Evolutionary conservation across 2,329 filamentous ascomycete genomes (phyloP).

Genomic region (Phyllosticta citrichinensis): DNA sequence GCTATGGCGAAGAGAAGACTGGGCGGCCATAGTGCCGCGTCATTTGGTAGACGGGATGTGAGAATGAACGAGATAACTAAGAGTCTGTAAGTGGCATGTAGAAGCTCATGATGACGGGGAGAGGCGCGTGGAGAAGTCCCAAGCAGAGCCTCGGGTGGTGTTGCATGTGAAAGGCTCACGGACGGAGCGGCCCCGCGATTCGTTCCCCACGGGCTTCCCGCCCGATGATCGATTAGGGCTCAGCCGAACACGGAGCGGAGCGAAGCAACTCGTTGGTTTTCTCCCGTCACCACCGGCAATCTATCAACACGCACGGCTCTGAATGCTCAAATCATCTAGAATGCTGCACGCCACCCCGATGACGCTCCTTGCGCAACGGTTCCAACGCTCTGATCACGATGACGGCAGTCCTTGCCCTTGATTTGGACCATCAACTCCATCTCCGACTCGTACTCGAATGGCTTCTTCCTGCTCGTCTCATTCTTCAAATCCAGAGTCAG

Average conservation of each 20-base stretch:
- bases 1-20: slow-evolving; percentile 60
- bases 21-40: slow-evolving; percentile 58
- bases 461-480: neutral
- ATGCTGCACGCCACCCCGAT: neutral
- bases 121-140: neutral
- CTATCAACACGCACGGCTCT: neutral
- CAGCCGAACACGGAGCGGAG: too few relatives aligned
- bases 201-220: neutral
- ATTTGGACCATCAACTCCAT: neutral
- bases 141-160: neutral
- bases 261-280: too few relatives aligned
- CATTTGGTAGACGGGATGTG: neutral
- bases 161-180: neutral
- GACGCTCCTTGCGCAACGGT: neutral
- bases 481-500: neutral
- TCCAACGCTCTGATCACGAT: neutral
- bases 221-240: too few relatives aligned
- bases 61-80: neutral
- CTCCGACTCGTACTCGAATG: neutral
- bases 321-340: neutral
- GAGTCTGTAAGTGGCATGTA: neutral
- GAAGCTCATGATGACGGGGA: neutral
- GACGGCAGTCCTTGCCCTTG: neutral
- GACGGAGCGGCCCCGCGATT: neutral
- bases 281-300: neutral